phyloP scores from a whole-genome alignment of 2,329 filamentous ascomycete species.

The Pseudogymnoascus sp. region DNA sequence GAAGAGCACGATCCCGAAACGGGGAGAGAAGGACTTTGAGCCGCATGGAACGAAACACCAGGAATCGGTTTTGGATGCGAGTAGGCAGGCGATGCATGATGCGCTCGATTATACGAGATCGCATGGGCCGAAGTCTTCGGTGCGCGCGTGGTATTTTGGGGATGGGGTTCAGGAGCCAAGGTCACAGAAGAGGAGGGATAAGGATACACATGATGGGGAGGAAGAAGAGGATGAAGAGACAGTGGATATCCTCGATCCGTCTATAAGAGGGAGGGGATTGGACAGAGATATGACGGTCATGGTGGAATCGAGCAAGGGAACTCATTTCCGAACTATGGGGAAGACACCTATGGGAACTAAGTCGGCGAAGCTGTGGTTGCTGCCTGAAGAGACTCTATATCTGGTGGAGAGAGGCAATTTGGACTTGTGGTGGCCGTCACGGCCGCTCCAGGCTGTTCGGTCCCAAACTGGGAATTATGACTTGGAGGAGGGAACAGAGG shows the following conservation, averaged over 20 bases:
- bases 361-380: slow-evolving; percentile 65
- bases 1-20: slow-evolving; percentile 65
- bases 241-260: slow-evolving; percentile 23
- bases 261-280: slow-evolving; percentile 58
- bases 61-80: slow-evolving; percentile 68
- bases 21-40: slow-evolving; percentile 97
- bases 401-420: slow-evolving; percentile 80
- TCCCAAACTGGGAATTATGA: slow-evolving; percentile 18
- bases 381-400: slow-evolving; percentile 89
- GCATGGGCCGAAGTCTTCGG: slow-evolving; percentile 60
- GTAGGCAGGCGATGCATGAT: slow-evolving; percentile 81
- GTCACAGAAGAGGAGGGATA: slow-evolving; percentile 13
- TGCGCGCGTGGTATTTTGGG: slow-evolving; percentile 69
- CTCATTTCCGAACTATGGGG: slow-evolving; percentile 71
- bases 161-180: slow-evolving; percentile 33
- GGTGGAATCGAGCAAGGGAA: slow-evolving; percentile 65
- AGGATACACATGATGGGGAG: background rate
- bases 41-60: slow-evolving; percentile 82
- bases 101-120: slow-evolving; percentile 72
- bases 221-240: slow-evolving; percentile 19
- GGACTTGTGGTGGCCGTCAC: slow-evolving; percentile 76
- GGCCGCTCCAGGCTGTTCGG: slow-evolving; percentile 41
- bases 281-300: slow-evolving; percentile 51
- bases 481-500: slow-evolving; percentile 45
- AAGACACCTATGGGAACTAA: slow-evolving; percentile 51